A percentile compares a stretch with the other conserved stretches of the same genome.
Evolutionary conservation across 108 stramenopile genomes (phyloP).

Genomic region (Cyclotella sp.): DNA sequence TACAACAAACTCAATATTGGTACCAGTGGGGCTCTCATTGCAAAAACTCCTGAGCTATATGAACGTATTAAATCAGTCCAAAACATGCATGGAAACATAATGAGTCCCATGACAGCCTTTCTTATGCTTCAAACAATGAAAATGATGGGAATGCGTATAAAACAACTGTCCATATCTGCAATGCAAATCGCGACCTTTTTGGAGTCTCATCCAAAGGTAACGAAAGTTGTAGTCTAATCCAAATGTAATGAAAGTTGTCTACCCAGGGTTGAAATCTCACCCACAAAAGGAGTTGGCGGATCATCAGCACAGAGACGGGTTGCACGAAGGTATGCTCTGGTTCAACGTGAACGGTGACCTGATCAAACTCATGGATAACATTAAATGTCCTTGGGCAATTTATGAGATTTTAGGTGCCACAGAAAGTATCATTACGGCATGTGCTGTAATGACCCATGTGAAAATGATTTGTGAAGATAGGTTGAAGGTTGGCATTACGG

Average conservation of each 20-base stretch:
- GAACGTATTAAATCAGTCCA: constrained; percentile 75
- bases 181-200: constrained; percentile 83
- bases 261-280: constrained; percentile 80
- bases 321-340: constrained; percentile 90
- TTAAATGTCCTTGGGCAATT: constrained; percentile 82
- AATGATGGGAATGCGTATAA: constrained; percentile 82
- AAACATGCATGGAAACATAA: constrained; percentile 89
- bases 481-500: constrained; percentile 84
- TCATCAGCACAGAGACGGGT: constrained; percentile 69
- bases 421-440: constrained; percentile 84
- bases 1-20: constrained; percentile 86
- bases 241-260: constrained; percentile 72
- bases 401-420: constrained; percentile 86
- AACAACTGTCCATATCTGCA: constrained; percentile 71
- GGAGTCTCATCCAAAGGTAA: constrained; percentile 81
- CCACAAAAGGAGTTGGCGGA: constrained; percentile 87
- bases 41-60: constrained; percentile 70
- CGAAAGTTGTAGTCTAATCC: constrained; percentile 72
- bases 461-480: constrained; percentile 80
- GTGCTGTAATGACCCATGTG: constrained; percentile 89
- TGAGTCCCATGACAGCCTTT: constrained; percentile 83
- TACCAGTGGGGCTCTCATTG: constrained; percentile 76
- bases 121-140: constrained; percentile 84
- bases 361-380: constrained; percentile 79
- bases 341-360: constrained; percentile 85